Evolutionary conservation across 352 stramenopile genomes (phyloP).

Genomic region (Globisporangium iwayamae): DNA sequence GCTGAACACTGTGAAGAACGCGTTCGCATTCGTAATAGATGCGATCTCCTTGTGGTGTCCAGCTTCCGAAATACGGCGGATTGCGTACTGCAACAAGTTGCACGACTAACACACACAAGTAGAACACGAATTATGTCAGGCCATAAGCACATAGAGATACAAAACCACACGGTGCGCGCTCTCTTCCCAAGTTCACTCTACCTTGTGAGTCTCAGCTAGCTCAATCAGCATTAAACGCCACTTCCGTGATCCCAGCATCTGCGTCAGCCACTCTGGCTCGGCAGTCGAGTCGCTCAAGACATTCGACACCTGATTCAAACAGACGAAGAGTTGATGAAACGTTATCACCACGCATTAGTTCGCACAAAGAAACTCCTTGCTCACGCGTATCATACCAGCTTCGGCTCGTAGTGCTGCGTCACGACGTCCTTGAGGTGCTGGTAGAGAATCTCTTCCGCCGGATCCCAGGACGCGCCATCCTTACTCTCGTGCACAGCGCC

Average conservation of each 20-base stretch:
- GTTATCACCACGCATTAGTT: neutral
- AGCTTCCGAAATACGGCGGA: constrained; percentile 80
- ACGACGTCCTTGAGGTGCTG: constrained; percentile 72
- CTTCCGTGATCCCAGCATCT: constrained; percentile 79
- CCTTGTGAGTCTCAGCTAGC: constrained; percentile 81
- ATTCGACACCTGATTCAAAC: constrained; percentile 56
- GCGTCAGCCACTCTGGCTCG: constrained; percentile 79
- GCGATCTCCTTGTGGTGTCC: constrained; percentile 88
- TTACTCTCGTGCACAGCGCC: constrained; percentile 57
- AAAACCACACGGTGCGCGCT: neutral
- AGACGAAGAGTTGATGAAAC: neutral
- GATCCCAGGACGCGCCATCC: constrained; percentile 67
- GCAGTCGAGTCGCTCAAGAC: constrained; percentile 72
- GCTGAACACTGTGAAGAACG: constrained; percentile 85
- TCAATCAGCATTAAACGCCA: constrained; percentile 86
- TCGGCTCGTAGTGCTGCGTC: constrained; percentile 80
- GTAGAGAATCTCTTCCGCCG: constrained; percentile 76
- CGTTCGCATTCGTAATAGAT: constrained; percentile 78
- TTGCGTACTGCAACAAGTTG: constrained; percentile 81
- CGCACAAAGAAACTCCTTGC: too few relatives aligned
- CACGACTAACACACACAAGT: constrained; percentile 44
- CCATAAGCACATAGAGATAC: neutral
- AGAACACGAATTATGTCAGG: neutral
- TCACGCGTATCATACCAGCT: constrained; percentile 33
- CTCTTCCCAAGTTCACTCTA: constrained; percentile 11